Evolutionary conservation across 495 filamentous ascomycete genomes (phyloP), one percentile per base, ranked within the genome.

Genomic region (Gamarada debralockiae): DNA sequence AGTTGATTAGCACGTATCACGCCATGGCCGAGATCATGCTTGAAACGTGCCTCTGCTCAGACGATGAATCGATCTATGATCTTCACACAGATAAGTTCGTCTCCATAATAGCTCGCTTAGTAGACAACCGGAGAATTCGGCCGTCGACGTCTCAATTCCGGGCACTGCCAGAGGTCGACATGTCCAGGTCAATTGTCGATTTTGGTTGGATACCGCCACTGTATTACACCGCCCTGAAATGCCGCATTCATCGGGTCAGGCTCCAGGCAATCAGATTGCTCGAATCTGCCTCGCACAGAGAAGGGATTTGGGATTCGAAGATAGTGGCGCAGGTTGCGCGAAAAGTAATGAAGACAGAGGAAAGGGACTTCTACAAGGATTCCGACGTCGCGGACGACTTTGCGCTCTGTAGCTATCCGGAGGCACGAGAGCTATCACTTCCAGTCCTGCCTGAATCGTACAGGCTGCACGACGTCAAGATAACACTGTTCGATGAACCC

Each of bases 11-110:
- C 9, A 24, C 67, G 5, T 74, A 77, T 53, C 65, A 77, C 56
- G 65, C 58, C 43, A 75, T 81, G 71, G 68, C 71, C 0, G 63
- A 48, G 14, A 73, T 82, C 50, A 78, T 78, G 67, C 48, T 55
- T 4, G 62, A 63, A 17, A 73, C 71, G 0, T 70, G 69, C 41
- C 58, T 78, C 2, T 60, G 48, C 0, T 43, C 49, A 2, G 38
- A 48, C 13, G 55, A 67, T 18, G 73, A 80, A 61, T 61, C 54
- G 18, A 57, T 63, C 3, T 80, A 70, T 40, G 78, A 80, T 55
- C 23, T 50, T 0, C 63, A 73, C 37, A 74, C 70, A 0, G 22
- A 51, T 2, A 39, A 64, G 5, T 82, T 82, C 43, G 39, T 59
- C 3, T 34, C 48, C 3, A 60, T 80, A 0, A 55, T 79, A 33